These are phyloP conservation scores for Volvariella surrecta DNA, from an alignment of 1,284 basidiomycete genomes.

Conservation along the genomic window DNA sequence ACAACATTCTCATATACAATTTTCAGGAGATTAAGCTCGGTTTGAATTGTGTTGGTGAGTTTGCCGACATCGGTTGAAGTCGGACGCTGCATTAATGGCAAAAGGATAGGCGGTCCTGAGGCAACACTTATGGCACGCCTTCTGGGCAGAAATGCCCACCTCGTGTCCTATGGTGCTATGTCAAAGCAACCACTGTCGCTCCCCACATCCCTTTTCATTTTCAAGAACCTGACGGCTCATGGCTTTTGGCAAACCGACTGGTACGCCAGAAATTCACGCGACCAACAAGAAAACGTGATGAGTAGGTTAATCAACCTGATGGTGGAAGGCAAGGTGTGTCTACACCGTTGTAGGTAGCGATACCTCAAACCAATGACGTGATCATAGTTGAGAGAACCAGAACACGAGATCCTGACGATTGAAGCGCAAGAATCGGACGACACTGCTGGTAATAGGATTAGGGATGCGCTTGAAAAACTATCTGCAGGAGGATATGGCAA, in stretches of 20 bases:
- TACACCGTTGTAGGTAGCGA: slow-evolving; percentile 4
- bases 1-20: neutral
- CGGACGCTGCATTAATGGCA: neutral
- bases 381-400: slow-evolving; percentile 28
- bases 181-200: slow-evolving; percentile 71
- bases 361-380: neutral
- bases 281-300: slow-evolving; percentile 41
- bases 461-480: slow-evolving; percentile 38
- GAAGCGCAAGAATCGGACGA: slow-evolving; percentile 38
- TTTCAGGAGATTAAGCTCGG: slow-evolving; percentile 51
- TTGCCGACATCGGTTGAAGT: neutral
- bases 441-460: slow-evolving; percentile 39
- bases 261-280: slow-evolving; percentile 40
- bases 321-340: slow-evolving; percentile 45
- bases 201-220: slow-evolving; percentile 77
- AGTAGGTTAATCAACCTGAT: slow-evolving; percentile 42
- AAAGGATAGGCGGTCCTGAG: slow-evolving; percentile 43
- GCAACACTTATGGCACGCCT: slow-evolving; percentile 62
- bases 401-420: slow-evolving; percentile 58
- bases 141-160: slow-evolving; percentile 54
- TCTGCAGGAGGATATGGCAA: slow-evolving; percentile 52
- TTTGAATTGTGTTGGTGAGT: slow-evolving; percentile 65
- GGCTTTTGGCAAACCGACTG: slow-evolving; percentile 77
- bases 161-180: slow-evolving; percentile 88
- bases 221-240: slow-evolving; percentile 64